phyloP scores from a whole-genome alignment of 176 grass and related monocot species.

The Chrysopogon serrulatus region DNA sequence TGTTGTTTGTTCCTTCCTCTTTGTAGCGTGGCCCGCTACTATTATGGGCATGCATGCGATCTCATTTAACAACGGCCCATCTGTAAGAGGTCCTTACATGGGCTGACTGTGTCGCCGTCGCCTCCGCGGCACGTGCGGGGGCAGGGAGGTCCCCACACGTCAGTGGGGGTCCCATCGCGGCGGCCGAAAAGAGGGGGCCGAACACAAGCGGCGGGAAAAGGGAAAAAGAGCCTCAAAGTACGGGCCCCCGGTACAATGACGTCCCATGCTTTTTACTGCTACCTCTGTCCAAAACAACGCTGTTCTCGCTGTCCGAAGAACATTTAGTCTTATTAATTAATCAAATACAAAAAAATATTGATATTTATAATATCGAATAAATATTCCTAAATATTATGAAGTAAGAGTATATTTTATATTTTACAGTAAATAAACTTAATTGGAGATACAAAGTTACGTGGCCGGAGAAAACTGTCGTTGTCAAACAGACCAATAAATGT shows the following conservation, averaged over 20 bases:
- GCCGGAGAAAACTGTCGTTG: too few species aligned
- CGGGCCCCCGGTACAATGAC: conserved; percentile 41
- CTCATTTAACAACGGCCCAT: neutral
- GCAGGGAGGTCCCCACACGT: neutral
- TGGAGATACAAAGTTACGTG: too few species aligned
- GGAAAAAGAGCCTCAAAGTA: conserved; percentile 24
- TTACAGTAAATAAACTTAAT: too few species aligned
- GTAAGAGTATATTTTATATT: too few species aligned
- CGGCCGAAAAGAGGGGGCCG: neutral
- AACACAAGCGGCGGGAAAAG: conserved; percentile 40
- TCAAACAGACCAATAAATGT: too few species aligned
- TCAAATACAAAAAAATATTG: too few species aligned
- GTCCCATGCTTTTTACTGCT: conserved; percentile 1
- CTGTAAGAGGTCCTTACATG: neutral
- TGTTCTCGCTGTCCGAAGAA: neutral
- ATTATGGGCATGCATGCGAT: neutral
- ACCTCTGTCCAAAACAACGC: neutral
- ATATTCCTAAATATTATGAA: too few species aligned
- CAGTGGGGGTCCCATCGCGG: neutral
- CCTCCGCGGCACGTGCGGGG: neutral
- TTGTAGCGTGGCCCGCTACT: neutral
- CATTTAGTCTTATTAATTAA: too few species aligned
- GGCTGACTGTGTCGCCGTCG: too few species aligned
- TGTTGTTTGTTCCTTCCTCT: neutral
- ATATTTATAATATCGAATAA: too few species aligned